Conservation (phyloP, 2,329 filamentous ascomycete genomes). For the Chrysoporthe deuterocubensis region DNA sequence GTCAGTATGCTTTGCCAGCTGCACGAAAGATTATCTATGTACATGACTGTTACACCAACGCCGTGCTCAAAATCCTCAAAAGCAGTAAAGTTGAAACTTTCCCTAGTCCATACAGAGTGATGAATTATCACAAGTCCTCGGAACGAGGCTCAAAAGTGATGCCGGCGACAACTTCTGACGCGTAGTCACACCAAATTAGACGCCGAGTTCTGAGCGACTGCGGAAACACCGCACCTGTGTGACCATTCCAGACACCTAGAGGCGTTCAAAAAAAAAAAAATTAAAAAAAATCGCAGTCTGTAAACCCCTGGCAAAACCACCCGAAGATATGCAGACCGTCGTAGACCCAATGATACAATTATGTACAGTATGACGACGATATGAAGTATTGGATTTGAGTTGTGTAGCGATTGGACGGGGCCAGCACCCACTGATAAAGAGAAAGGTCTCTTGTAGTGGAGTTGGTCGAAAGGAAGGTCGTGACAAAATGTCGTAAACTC, state of each 20-base stretch:
- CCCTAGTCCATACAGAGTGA: neutral
- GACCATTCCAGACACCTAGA: slow-evolving; percentile 21
- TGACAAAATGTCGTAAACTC: slow-evolving; percentile 26
- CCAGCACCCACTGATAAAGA: slow-evolving; percentile 17
- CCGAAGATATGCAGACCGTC: slow-evolving; percentile 11
- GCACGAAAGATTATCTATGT: slow-evolving; percentile 8
- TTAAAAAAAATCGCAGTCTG: neutral
- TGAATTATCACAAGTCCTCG: neutral
- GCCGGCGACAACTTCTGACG: neutral
- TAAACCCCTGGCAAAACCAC: neutral
- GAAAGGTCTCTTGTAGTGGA: slow-evolving; percentile 17
- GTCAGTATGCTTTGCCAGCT: slow-evolving; percentile 7
- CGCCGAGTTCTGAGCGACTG: slow-evolving; percentile 13
- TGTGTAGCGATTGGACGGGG: slow-evolving; percentile 18
- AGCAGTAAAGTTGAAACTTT: neutral
- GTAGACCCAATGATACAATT: slow-evolving; percentile 7
- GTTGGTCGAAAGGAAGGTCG: slow-evolving; percentile 24
- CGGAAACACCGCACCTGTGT: slow-evolving; percentile 2
- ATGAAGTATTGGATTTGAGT: slow-evolving; percentile 15
- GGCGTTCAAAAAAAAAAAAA: neutral
- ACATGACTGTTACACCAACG: slow-evolving; percentile 9
- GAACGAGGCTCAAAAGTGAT: neutral
- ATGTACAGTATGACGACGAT: slow-evolving; percentile 20
- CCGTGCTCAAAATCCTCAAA: slow-evolving; percentile 12
- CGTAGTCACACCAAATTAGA: neutral